Evolutionary conservation across 2,329 filamentous ascomycete species (phyloP).

Genomic region (Nannizziopsis arthrosporioides): DNA sequence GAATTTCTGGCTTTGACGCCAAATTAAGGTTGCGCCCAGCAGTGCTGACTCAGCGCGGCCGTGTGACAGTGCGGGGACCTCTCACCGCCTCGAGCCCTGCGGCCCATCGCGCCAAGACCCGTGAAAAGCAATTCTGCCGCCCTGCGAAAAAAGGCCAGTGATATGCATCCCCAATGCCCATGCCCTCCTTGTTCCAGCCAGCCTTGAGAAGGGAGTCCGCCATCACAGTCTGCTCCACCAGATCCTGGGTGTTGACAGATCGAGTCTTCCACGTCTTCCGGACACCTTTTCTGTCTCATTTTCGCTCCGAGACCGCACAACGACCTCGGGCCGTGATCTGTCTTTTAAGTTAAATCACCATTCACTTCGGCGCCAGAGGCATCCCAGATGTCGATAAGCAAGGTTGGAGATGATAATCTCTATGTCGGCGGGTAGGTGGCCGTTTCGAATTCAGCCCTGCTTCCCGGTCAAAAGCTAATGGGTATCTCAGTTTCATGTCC

Average conservation of each 20-base stretch:
- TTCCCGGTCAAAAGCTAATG: not conserved
- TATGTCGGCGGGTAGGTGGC: slow-evolving; percentile 62
- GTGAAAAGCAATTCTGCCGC: slow-evolving; percentile 1
- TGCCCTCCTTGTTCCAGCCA: not conserved
- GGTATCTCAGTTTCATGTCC: slow-evolving; percentile 56
- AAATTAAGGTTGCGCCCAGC: not conserved
- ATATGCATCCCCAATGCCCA: not conserved
- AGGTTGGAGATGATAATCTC: slow-evolving; percentile 57
- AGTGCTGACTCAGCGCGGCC: slow-evolving; percentile 1
- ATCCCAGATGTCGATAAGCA: slow-evolving; percentile 42
- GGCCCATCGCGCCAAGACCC: not conserved
- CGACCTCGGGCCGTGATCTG: not conserved
- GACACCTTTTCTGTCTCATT: not conserved
- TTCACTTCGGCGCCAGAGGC: not conserved
- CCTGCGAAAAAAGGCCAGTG: not conserved
- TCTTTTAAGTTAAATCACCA: too few relatives aligned
- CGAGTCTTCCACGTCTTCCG: not conserved
- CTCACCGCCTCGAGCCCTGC: slow-evolving; percentile 1
- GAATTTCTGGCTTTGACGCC: too few relatives aligned
- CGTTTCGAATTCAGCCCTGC: not conserved
- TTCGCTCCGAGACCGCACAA: not conserved
- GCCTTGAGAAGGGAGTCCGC: not conserved
- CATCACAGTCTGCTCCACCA: not conserved
- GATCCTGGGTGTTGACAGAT: not conserved
- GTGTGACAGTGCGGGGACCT: slow-evolving; percentile 1